Conservation (phyloP, 768 basidiomycete species). For the Serendipita sp. region DNA sequence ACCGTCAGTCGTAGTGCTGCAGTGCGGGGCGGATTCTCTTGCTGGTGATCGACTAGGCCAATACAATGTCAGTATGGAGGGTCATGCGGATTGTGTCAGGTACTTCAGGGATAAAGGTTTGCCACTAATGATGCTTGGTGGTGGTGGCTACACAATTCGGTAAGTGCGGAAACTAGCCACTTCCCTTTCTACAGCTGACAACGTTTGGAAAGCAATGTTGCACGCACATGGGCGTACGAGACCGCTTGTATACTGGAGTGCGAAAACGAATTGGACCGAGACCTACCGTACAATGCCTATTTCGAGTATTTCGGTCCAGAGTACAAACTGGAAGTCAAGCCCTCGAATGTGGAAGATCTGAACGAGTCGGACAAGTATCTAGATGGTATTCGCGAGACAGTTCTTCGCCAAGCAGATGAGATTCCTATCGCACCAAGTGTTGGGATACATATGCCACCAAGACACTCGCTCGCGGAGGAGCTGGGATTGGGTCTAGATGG, state of each 20-base stretch:
- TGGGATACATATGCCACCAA: slow-evolving; percentile 68
- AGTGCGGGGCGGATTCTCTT: slow-evolving; percentile 93
- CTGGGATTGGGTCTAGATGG: not conserved
- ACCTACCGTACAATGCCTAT: slow-evolving; percentile 74
- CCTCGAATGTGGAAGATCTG: slow-evolving; percentile 89
- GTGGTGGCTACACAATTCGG: slow-evolving; percentile 86
- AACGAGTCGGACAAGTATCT: slow-evolving; percentile 70
- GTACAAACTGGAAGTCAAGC: slow-evolving; percentile 79
- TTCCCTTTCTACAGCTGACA: not conserved
- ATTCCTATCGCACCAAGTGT: slow-evolving; percentile 70
- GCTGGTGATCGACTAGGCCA: slow-evolving; percentile 91
- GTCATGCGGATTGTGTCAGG: slow-evolving; percentile 82
- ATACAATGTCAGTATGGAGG: slow-evolving; percentile 91
- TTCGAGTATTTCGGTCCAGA: slow-evolving; percentile 97
- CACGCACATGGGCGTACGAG: slow-evolving; percentile 89
- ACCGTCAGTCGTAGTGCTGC: slow-evolving; percentile 77
- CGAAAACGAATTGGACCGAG: slow-evolving; percentile 58
- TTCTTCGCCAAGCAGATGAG: slow-evolving; percentile 40
- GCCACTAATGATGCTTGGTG: slow-evolving; percentile 82
- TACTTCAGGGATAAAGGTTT: slow-evolving; percentile 70
- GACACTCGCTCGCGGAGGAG: slow-evolving; percentile 22
- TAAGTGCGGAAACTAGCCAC: not conserved
- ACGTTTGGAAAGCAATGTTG: slow-evolving; percentile 55
- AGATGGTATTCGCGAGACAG: slow-evolving; percentile 47
- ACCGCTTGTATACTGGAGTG: slow-evolving; percentile 89